Evolutionary conservation across 148 eudicot genomes (phyloP), one percentile per base, ranked within the genome.

Genomic region (Talinum fruticosum): DNA sequence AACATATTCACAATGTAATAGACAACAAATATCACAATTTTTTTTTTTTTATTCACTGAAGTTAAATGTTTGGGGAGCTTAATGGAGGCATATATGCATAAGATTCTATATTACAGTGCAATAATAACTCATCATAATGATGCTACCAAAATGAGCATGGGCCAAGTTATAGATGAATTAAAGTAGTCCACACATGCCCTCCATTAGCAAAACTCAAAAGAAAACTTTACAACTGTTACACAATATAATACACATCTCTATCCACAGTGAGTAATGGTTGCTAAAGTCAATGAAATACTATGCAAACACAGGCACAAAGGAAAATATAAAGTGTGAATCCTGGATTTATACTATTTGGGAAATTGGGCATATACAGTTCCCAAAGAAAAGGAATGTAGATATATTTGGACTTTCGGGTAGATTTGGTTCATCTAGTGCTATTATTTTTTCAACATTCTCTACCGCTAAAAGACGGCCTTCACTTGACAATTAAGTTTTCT

Each of bases 321-420:
- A 73, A 73, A 59, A 23, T 59, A n/a, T n/a, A 59, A 73, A 66
- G 76, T 34, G 69, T 62, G 80, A 64, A 23, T 45, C 47, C 35
- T 73, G 72, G 62, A n/a, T 73, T 62, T 64, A 78, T 70, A 66
- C 77, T 79, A 64, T 73, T 79, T 74, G 35, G 82, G 81, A 78
- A 78, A 72, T 72, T 78, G 76, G 76, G 76, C 5, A 10, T 3
- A 47, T 76, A 76, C 65, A 33, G 37, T 76, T 35, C 65, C 78
- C 73, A 78, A 78, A 38, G 34, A 72, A 72, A 18, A 78, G 34
- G 61, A 41, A 38, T 47, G 37, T 32, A 51, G 30, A 41, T 78
- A 61, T 13, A 59, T 10, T 36, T 28, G 64, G 45, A 37, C 81
- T 78, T 71, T 78, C 81, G 72, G 81, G 81, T 78, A 62, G 72